phyloP scores from a whole-genome alignment of 768 basidiomycete genomes.

The Agrocybe pediades region DNA sequence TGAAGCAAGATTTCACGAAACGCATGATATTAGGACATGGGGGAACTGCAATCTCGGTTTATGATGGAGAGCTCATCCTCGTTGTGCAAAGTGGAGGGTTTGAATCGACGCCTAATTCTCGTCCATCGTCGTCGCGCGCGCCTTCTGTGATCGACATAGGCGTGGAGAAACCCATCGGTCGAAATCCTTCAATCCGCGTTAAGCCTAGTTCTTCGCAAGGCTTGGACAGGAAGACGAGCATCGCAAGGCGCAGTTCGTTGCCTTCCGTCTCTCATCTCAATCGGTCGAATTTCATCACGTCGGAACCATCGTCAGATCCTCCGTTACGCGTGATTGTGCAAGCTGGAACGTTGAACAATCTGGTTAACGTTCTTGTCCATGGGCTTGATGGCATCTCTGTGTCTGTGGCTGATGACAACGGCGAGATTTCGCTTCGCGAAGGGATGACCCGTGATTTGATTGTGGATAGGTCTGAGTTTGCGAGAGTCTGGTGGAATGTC shows the following conservation, averaged over 20 bases:
- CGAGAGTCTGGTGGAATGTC: conserved; percentile 79
- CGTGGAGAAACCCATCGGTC: conserved; percentile 45
- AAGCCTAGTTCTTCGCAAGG: conserved; percentile 69
- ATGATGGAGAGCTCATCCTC: conserved; percentile 73
- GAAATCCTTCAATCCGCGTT: conserved; percentile 78
- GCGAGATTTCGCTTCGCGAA: conserved; percentile 77
- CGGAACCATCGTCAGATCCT: conserved; percentile 68
- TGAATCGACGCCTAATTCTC: conserved; percentile 48
- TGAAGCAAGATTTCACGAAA: conserved; percentile 32
- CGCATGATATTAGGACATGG: conserved; percentile 48
- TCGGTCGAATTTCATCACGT: conserved; percentile 54
- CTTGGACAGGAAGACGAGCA: conserved; percentile 75
- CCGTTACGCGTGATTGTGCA: conserved; percentile 77
- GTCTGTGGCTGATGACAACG: conserved; percentile 84
- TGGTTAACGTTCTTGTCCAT: conserved; percentile 76
- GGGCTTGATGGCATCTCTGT: conserved; percentile 79
- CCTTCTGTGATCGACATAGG: conserved; percentile 54
- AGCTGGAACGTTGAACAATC: conserved; percentile 73
- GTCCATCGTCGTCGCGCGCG: conserved; percentile 58
- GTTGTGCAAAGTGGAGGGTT: conserved; percentile 59
- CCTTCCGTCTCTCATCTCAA: conserved; percentile 73
- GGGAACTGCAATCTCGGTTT: conserved; percentile 72
- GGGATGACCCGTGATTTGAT: conserved; percentile 72
- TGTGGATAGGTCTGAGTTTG: conserved; percentile 74
- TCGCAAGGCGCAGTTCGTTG: conserved; percentile 74